These are phyloP conservation scores for Ambrosiella cleistominuta DNA, from an alignment of 2,329 filamentous ascomycete genomes.

Conservation along the genomic window DNA sequence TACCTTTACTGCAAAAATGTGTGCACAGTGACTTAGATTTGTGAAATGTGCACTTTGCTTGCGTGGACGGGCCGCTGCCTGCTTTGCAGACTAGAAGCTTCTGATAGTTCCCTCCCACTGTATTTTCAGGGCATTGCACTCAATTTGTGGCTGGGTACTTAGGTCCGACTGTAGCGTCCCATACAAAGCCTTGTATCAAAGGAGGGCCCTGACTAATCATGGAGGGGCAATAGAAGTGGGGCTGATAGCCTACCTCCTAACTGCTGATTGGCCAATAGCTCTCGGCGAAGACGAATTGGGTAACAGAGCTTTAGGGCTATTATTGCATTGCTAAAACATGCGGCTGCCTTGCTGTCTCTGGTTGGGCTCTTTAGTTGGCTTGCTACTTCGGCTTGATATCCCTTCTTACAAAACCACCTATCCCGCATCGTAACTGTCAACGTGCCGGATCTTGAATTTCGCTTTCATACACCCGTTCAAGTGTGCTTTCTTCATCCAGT, in stretches of 20 bases:
- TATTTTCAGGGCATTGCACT: not conserved
- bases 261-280: not conserved
- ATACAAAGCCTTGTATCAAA: not conserved
- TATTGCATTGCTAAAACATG: not conserved
- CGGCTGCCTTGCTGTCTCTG: not conserved
- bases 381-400: not conserved
- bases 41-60: conserved; percentile 1
- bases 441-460: not conserved
- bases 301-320: not conserved
- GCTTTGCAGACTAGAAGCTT: conserved; percentile 9
- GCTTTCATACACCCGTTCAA: conserved; percentile 3
- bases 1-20: not conserved
- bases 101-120: conserved; percentile 4
- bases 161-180: not conserved
- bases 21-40: conserved; percentile 3
- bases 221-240: conserved; percentile 8
- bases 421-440: conserved; percentile 4
- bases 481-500: not conserved
- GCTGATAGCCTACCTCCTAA: not conserved
- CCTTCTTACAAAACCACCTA: not conserved
- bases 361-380: not conserved
- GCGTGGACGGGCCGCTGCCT: conserved; percentile 11
- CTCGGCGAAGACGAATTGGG: not conserved
- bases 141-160: conserved; percentile 10
- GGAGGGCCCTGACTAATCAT: conserved; percentile 8